Evolutionary conservation across 345 rosid species (phyloP), one percentile per base, ranked within the genome.

Genomic region (Dipteronia dyeriana): DNA sequence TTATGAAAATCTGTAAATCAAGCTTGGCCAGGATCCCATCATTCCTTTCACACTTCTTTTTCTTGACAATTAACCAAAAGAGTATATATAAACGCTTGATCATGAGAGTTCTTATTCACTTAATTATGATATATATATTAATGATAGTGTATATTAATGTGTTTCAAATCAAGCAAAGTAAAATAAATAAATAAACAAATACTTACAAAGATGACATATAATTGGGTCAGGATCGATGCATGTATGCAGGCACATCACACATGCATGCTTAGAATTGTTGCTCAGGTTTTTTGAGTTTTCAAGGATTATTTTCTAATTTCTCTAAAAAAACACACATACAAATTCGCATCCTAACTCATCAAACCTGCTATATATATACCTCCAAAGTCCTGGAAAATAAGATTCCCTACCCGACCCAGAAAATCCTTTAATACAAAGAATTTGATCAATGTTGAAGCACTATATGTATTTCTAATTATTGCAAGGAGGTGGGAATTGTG

Each of bases 401-500:
- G 14, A 49, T 49, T 49, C 13, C 13, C 54, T 13, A 3, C 17
- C 19, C 16, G 16, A 13, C 54, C 53, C 54, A 49, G 54, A 49
- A 49, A 49, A 49, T 49, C 13, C 54, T 49, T 49, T 34, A 34
- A 34, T 34, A 34, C 38, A 34, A 34, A 34, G 38, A 34, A 34
- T 34, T 34, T 34, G 38, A 34, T 34, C 6, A 34, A 34, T 34
- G 38, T 34, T 5, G 38, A 34, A 34, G 6, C 38, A 34, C 38
- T 34, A 34, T 34, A 34, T 34, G 4, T 34, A 41, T 59, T 17
- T 8, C 68, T 80, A 78, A 1, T 39, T 43, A 2, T 39, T 43
- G 77, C 92, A 89, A 70, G 88, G 84, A 2, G 84, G 82, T 22
- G 93, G 93, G 39, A 41, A 63, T 71, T 88, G 91, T 62, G 47